These are phyloP conservation scores for Moesziomyces antarcticus DNA, from an alignment of 1,284 basidiomycete genomes.

Conservation along the genomic window DNA sequence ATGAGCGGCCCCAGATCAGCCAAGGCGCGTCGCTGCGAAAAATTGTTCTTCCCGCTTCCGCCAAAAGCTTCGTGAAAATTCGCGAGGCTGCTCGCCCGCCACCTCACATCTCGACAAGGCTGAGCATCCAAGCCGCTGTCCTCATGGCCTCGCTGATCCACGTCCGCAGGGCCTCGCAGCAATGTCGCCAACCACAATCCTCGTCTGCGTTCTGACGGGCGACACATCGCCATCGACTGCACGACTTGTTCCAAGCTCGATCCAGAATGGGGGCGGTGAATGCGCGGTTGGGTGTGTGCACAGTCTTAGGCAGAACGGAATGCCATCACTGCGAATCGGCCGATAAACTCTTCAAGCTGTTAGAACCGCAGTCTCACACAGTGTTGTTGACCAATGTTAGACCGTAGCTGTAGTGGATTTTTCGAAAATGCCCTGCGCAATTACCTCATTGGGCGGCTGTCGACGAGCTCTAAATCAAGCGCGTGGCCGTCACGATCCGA, in stretches of 20 bases:
- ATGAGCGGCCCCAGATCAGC: neutral
- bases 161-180: neutral
- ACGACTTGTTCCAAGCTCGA: too few species aligned
- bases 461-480: neutral
- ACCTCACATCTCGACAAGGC: too few species aligned
- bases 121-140: too few species aligned
- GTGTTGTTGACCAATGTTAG: too few species aligned
- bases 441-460: slow-evolving; percentile 21
- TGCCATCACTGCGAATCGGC: neutral
- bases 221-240: too few species aligned
- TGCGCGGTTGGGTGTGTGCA: too few species aligned
- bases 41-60: slow-evolving; percentile 44
- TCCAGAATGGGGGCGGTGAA: neutral
- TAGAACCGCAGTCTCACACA: too few species aligned
- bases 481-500: too few species aligned
- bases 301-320: too few species aligned
- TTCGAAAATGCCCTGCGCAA: slow-evolving; percentile 9
- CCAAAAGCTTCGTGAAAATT: slow-evolving; percentile 41
- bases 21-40: neutral
- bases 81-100: slow-evolving; percentile 8
- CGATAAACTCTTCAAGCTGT: neutral
- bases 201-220: too few species aligned
- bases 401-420: too few species aligned
- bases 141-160: neutral
- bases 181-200: too few species aligned